Base-by-base conservation (phyloP, 306 rosid species). In the Pyrus bretschneideri region DNA sequence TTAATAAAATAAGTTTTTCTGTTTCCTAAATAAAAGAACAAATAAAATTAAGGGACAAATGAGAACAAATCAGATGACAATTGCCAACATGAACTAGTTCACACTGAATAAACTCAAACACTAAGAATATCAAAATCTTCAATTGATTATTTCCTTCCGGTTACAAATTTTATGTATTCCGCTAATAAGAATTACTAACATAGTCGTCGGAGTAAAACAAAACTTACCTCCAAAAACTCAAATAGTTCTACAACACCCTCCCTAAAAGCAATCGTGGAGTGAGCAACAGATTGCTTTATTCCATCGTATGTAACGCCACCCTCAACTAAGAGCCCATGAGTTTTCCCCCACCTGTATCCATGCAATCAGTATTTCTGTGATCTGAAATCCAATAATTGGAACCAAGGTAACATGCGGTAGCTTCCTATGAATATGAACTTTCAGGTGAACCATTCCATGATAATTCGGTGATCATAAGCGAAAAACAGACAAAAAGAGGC, bases 171-270 rank as follows among this genome's bases (percentile, higher is more conserved):
- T 42, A 42, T 7, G 42, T 69, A 78, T 51, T 46, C 69, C 72
- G 6, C 69, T 61, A 42, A 44, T 25, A 67, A 73, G 77, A 65
- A 74, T 29, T 61, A 69, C 29, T 49, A 49, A 42, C 40, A 31
- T 71, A 45, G 67, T 58, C 15, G 15, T 4, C 25, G n/a, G 63
- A 76, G 73, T 55, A 51, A 67, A 54, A 68, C 64, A 44, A 69
- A 51, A 63, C 23, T 40, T 80, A 88, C 98, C 93, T 89, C 97
- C 81, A 94, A 79, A 85, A 85, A 81, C 81, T 94, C 95, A 79
- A 92, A 92, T 74, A 94, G 83, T 79, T 91, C 93, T 9, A 72
- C 79, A 63, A 94, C 98, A 76, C 97, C 97, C 82, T 94, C 97
- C 87, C 98, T 89, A 78, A 94, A 94, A 79, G 96, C 91, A 83